Base-by-base conservation (phyloP, 139 green algal genomes). In the Tetradesmus obliquus region DNA sequence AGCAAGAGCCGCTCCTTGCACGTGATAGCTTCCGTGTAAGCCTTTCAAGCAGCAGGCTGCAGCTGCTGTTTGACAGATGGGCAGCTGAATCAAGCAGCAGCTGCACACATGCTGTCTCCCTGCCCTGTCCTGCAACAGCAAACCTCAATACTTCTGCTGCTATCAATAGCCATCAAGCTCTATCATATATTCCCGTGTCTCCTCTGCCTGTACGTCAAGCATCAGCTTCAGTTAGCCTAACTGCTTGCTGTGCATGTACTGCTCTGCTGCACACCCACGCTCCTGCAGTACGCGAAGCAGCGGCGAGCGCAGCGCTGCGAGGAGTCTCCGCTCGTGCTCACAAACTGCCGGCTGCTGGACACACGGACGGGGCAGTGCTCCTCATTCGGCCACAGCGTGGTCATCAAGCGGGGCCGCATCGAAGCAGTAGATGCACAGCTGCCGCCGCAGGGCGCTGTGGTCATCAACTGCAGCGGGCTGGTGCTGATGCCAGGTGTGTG, bases 401-500 rank as follows among this genome's bases (percentile, higher is more conserved):
- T 91, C 15, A 54, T 91, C 2, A 22, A 51, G 13, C 53, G 62
- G 8, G 88, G 88, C 24, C 55, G 57, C n/a, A 86, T 91, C 19
- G n/a, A 54, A 53, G 79, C 76, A 79, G 32, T 91, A 51, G 88
- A 91, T 45, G 7, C 24, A 6, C 88, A 91, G 79, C 15, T 91
- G 10, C 88, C 88, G 5, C 88, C 88, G 9, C 4, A 45, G 2
- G 88, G 55, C 13, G 76, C 88, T 71, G 81, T 92, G 1, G 81
- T 88, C 32, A 88, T 92, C 53, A 82, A 90, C 90, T 92, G 90
- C 69, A 20, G 45, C 2, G 90, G 90, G 20, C 79, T 90, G 24
- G 66, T 91, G 32, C 74, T 95, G 2, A 91, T 95, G 87, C 93
- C 93, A 5, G 93, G 93, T 82, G 19, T 90, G 55, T 58, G 80